Base-by-base conservation (phyloP, 2,329 filamentous ascomycete species). In the Calonectria multiphialidica region DNA sequence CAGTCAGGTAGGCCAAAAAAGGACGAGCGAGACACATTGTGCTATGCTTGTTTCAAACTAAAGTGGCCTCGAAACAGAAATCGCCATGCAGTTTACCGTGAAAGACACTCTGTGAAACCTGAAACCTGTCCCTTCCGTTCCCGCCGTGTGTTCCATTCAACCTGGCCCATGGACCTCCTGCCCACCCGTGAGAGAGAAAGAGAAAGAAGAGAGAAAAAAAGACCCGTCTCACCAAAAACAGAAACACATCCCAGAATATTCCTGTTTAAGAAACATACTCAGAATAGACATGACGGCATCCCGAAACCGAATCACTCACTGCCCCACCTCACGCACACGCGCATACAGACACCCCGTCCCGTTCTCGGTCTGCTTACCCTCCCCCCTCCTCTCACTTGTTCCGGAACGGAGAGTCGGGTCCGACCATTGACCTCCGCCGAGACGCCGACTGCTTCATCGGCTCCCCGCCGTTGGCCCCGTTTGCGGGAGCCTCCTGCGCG, bases 401-500 rank as follows among this genome's bases (percentile, higher is more conserved):
- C 45, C 63, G 62, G 35, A 62, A 62, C 44, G 35, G 33, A 40
- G 44, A 25, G 6, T 62, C 69, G 13, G 61, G 57, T n/a, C 21
- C 15, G 21, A 64, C 65, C 13, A 65, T 37, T 15, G 72, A 71
- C 59, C 68, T 59, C 23, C 72, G 68, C 21, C 68, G 63, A 12
- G 64, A 63, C 42, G 63, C 37, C 50, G 53, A 63, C 2, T 49
- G 67, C 71, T 75, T 79, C 72, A 72, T 74, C 18, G 45, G 5
- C 15, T 75, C 76, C 1, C 71, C 76, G 0, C 70, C 68, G 35
- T 73, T 74, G 9, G 61, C 70, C 18, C 67, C 72, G 30, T 66
- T 72, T 1, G 21, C 59, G 42, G 73, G 59, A 16, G 33, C 65
- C 35, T 79, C 76, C 13, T 77, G 73, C 2, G 45, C 65, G 5